Evolutionary conservation across 306 rosid species (phyloP).

Genomic region (Castanea crenata): DNA sequence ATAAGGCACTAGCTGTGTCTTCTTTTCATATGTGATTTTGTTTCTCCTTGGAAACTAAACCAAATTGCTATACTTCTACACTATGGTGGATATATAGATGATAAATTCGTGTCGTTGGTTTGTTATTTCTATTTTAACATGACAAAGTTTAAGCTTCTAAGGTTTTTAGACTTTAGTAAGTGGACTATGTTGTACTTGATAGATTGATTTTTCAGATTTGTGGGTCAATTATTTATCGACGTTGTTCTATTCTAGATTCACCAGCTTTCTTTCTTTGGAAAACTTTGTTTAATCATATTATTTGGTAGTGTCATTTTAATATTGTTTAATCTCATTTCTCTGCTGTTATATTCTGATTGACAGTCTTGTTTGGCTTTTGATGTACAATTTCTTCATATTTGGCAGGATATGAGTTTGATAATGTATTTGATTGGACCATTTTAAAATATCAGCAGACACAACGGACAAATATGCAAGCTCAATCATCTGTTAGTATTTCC

Average conservation of each 20-base stretch:
- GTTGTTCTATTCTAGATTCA: too few relatives aligned
- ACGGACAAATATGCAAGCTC: slow-evolving; percentile 36
- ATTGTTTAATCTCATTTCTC: slow-evolving; percentile 7
- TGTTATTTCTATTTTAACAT: background rate
- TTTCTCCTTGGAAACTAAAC: too few relatives aligned
- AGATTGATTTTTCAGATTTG: background rate
- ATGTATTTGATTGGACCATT: slow-evolving; percentile 81
- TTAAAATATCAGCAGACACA: slow-evolving; percentile 58
- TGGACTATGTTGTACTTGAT: background rate
- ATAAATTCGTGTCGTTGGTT: background rate
- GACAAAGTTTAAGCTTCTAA: background rate
- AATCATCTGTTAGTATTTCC: slow-evolving; percentile 41
- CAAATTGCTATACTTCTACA: too few relatives aligned
- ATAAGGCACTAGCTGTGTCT: background rate
- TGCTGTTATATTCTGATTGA: background rate
- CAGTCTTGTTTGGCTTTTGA: slow-evolving; percentile 25
- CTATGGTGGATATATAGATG: background rate
- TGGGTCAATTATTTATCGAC: background rate
- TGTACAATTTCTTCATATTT: slow-evolving; percentile 7
- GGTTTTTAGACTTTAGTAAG: background rate
- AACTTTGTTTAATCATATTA: slow-evolving; percentile 13
- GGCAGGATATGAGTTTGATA: slow-evolving; percentile 65
- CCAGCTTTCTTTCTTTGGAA: slow-evolving; percentile 9
- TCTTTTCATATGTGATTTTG: background rate
- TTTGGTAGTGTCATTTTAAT: slow-evolving; percentile 6